Base-by-base conservation (phyloP, 257 asterid genomes). In the Solanum rostratum region DNA sequence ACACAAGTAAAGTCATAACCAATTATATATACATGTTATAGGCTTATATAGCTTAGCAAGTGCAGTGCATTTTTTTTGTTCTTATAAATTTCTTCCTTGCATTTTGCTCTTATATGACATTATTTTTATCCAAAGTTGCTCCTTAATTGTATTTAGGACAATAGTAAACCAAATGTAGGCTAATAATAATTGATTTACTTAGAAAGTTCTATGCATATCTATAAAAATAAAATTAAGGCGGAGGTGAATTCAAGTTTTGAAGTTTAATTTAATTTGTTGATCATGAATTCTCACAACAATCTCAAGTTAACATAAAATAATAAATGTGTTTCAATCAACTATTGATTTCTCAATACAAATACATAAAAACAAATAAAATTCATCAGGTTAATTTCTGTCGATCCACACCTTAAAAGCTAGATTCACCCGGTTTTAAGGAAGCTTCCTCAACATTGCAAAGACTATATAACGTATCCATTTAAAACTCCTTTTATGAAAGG, bases 301-400 rank as follows among this genome's bases (percentile, higher is more conserved):
- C 10, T 62, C 10, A 24, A 62, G 18, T 62, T 62, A 62, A 60
- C 33, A 60, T 60, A 60, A 7, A 22, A 60, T 11, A 22, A 62
- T 62, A 60, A 22, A 8, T 24, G 1, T 2, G 4, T 6, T 62
- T 4, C 4, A 62, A 62, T 62, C 4, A 22, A 60, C 3, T 27
- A 3, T 57, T 20, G 29, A n/a, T 20, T n/a, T 59, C 7, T n/a
- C n/a, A 59, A 59, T 24, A 59, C 15, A 62, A 60, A 5, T 62
- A 14, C 10, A 24, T 5, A 10, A 0, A 5, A 1, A 12, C 0
- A 0, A 11, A 62, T 5, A 62, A 13, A 62, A 62, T 2, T 62
- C 10, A 24, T 13, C 6, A 24, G 2, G 1, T n/a, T 41, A 41
- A 49, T 49, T 62, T 19, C 30, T 1, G 1, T 24, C 19, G 12